Evolutionary conservation across 208 protist genomes (phyloP), one percentile per base, ranked within the genome.

Genomic region (Acanthamoeba culbertsoni): DNA sequence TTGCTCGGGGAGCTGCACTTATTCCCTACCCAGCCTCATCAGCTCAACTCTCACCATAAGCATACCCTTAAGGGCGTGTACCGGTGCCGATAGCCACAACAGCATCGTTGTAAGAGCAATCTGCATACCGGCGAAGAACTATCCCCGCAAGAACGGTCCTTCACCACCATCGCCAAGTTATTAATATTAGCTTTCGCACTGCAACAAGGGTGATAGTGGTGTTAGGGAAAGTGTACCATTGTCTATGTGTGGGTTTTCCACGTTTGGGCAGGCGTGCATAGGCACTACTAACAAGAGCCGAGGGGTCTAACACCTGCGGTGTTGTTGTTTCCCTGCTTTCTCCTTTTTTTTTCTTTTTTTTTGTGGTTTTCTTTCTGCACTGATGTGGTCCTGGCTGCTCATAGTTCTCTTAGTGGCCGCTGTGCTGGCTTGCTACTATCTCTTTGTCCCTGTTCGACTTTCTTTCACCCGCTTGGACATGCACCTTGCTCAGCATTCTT

Each of bases 1-100:
- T 51, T 63, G 40, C 48, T 57, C 45, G 68, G 57, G 26, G 86
- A 86, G 33, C 90, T 40, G 89, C 94, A 95, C 68, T 84, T 92
- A 79, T 95, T 95, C 3, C 94, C 94, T 42, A 79, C 93, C 73
- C 62, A 43, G 8, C 18, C 26, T 2, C 45, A 37, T 91, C 20
- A 28, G 20, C 57, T 1, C 26, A 28, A 63, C 7, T 26, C 26
- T 28, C 2, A 26, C 8, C 57, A 28, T 31, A 68, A 33, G 42
- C 16, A 14, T 26, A 1, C 43, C 0, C 28, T 0, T 7, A 0
- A 40, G 35, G 55, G 12, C 0, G 0, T 20, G 68, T 79, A 79
- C 68, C 68, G 8, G 68, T 51, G 10, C 68, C 68, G 2, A 79
- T 33, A 8, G 68, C 68, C 68, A 79, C 68, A 43, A 79, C 68